Evolutionary conservation across 306 rosid species (phyloP), one percentile per base, ranked within the genome.

Genomic region (Alnus glutinosa): DNA sequence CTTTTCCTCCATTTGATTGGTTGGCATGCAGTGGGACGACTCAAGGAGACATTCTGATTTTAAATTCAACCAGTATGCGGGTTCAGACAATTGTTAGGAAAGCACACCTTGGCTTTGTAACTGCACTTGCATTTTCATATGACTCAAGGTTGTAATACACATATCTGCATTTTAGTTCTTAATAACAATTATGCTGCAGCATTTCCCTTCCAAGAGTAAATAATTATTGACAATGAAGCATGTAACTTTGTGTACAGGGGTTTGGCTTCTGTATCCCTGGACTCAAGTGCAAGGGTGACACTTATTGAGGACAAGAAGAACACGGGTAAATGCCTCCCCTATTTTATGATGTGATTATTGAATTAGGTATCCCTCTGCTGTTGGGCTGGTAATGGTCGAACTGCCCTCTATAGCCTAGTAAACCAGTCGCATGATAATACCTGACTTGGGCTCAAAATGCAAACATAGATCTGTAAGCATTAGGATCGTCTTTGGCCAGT

Each of bases 101-200:
- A 79, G 98, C 99, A 50, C 98, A 95, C 87, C 85, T 87, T 66
- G 99, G 98, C 82, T 85, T 95, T 30, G 92, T 95, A 51, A 95
- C 99, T 73, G 88, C 98, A 37, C 79, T 95, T 88, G 89, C 90
- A 54, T 93, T 95, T 84, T 88, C 97, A 37, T 90, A 55, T 75
- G 96, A 95, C 86, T 88, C 99, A 87, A 92, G 99, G 99, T 94
- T 54, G 75, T 82, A 79, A 73, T 68, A 48, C 23, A 72, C n/a
- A 63, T 37, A 16, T 74, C 19, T 23, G 34, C 64, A 11, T 51
- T 61, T 28, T 84, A 13, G 68, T 14, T 55, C 71, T 37, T 71
- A 32, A 51, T 78, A 55, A 62, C 51, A 71, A 34, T 63, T 46
- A 28, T 70, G 64, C 73, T 77, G 54, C 42, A 77, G 9, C 51